These are phyloP conservation scores for Neofusicoccum ribis DNA, from an alignment of 2,329 filamentous ascomycete species.

Conservation along the genomic window DNA sequence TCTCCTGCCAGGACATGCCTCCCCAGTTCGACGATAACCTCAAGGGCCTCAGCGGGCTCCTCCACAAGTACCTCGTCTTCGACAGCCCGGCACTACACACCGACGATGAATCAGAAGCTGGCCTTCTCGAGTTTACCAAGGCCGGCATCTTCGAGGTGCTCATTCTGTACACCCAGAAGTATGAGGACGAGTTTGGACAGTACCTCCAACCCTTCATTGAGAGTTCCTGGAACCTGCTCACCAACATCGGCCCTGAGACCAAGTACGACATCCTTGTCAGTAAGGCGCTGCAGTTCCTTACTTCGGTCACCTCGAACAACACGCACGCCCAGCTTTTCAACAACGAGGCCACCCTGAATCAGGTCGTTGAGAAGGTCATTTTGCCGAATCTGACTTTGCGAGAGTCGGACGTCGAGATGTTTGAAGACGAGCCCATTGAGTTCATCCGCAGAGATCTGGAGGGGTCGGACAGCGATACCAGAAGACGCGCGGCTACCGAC, in stretches of 20 bases:
- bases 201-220: constrained; percentile 82
- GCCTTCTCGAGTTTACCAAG: constrained; percentile 81
- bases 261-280: constrained; percentile 95
- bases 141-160: constrained; percentile 91
- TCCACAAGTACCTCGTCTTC: constrained; percentile 93
- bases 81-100: constrained; percentile 80
- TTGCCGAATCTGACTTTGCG: constrained; percentile 88
- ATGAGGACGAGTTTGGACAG: constrained; percentile 85
- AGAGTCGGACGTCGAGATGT: constrained; percentile 91
- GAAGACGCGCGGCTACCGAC: constrained; percentile 88
- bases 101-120: constrained; percentile 86
- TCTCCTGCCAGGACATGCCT: constrained; percentile 95
- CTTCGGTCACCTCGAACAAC: constrained; percentile 76
- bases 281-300: constrained; percentile 91
- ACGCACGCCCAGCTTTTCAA: constrained; percentile 85
- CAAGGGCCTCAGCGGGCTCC: constrained; percentile 69
- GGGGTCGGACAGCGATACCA: constrained; percentile 92
- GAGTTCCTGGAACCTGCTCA: constrained; percentile 88
- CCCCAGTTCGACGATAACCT: constrained; percentile 93
- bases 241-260: constrained; percentile 79
- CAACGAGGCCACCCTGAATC: constrained; percentile 72
- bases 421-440: constrained; percentile 98
- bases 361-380: constrained; percentile 95
- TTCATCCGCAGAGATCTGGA: constrained; percentile 95
- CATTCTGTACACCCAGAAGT: constrained; percentile 90